Percentiles rank a stretch among this genome's conserved stretches.
Conservation (phyloP, 2,329 filamentous ascomycete species). For the Aspergillus clavatus region DNA sequence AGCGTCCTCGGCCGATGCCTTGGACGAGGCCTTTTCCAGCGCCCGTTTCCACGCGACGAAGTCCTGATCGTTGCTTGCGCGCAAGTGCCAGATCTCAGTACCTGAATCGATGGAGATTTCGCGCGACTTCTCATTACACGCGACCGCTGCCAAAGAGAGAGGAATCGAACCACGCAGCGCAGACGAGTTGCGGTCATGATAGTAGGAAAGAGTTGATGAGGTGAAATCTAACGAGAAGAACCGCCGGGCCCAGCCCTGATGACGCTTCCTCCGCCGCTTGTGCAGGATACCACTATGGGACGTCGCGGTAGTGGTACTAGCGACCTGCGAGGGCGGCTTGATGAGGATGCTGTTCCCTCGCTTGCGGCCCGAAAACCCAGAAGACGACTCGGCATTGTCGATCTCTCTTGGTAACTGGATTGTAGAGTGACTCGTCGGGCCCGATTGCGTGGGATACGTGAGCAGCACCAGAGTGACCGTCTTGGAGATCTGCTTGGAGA, state of each 20-base stretch:
- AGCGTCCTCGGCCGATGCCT: conserved; percentile 36
- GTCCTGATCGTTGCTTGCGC: conserved; percentile 74
- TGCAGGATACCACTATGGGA: conserved; percentile 81
- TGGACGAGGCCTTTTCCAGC: conserved; percentile 76
- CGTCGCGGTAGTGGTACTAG: conserved; percentile 35
- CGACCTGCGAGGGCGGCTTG: conserved; percentile 22
- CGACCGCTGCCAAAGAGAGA: conserved; percentile 82
- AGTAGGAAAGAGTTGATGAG: conserved; percentile 92
- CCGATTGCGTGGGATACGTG: conserved; percentile 71
- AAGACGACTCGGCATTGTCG: conserved; percentile 50
- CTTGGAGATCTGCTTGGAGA: conserved; percentile 92
- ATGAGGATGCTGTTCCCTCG: conserved; percentile 27
- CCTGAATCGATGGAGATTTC: conserved; percentile 97
- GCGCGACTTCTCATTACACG: conserved; percentile 77
- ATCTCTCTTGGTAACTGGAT: conserved; percentile 37
- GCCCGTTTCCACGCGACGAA: conserved; percentile 85
- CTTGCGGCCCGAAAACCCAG: conserved; percentile 37
- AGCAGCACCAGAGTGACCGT: conserved; percentile 91
- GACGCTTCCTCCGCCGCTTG: conserved; percentile 88
- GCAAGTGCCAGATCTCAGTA: conserved; percentile 93
- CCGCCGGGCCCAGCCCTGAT: conserved; percentile 84
- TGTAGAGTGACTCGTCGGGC: conserved; percentile 42
- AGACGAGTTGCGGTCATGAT: conserved; percentile 88
- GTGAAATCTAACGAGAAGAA: conserved; percentile 97
- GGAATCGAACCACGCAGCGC: conserved; percentile 89